phyloP scores from a whole-genome alignment of 139 green algal species.

The Picocystis salinarum region DNA sequence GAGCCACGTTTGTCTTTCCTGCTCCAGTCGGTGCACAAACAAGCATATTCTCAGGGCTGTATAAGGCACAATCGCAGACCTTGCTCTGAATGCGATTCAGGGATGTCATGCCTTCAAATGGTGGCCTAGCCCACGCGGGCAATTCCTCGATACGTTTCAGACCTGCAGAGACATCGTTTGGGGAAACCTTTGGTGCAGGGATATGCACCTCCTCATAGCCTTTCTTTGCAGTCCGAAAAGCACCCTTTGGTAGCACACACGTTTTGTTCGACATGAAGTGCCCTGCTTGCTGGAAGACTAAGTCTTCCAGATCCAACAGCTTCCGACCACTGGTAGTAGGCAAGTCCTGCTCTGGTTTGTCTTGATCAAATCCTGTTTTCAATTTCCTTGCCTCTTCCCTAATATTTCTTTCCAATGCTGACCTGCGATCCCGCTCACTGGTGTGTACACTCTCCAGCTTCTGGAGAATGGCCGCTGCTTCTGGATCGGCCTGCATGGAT shows the following conservation, averaged over 20 bases:
- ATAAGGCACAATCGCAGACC: conserved; percentile 24
- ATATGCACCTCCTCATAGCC: conserved; percentile 96
- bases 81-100: conserved; percentile 83
- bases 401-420: conserved; percentile 68
- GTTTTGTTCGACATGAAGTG: conserved; percentile 82
- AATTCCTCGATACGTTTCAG: conserved; percentile 72
- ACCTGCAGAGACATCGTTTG: background rate
- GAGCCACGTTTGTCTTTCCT: conserved; percentile 96
- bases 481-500: conserved; percentile 27
- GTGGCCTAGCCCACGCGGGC: conserved; percentile 74
- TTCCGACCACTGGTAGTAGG: conserved; percentile 26
- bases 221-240: conserved; percentile 56
- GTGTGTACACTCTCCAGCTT: conserved; percentile 57
- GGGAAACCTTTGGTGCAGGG: conserved; percentile 74
- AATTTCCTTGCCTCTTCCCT: conserved; percentile 75
- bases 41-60: conserved; percentile 82
- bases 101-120: conserved; percentile 67
- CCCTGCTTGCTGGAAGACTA: conserved; percentile 51
- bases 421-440: conserved; percentile 44
- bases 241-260: conserved; percentile 53
- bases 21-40: conserved; percentile 70
- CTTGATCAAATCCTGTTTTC: conserved; percentile 9
- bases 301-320: conserved; percentile 64
- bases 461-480: conserved; percentile 50
- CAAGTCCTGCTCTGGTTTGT: conserved; percentile 1